Evolutionary conservation across 805 yeast species (phyloP), one percentile per base, ranked within the genome.

Genomic region (Suhomyces vadensis): DNA sequence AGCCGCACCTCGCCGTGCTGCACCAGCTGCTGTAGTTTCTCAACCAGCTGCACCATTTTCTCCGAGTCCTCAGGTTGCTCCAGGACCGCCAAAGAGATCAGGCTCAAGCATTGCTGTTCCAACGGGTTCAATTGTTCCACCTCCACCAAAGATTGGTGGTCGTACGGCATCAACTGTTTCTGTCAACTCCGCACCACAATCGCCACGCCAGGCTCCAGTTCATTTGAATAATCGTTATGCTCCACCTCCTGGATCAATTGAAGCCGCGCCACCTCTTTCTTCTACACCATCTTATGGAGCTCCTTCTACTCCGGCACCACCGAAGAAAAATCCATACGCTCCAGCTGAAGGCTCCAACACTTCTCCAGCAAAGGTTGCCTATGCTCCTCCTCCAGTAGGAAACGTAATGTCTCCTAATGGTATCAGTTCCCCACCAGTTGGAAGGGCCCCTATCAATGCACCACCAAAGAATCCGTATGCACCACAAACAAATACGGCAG

Each of bases 1-100:
- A 48, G 58, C 68, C 1, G 57, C 65, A 22, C 63, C 74, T 7
- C 75, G 76, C 41, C 68, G 75, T 29, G 67, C 75, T 23, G 74
- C 78, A 16, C 71, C 81, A 13, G 66, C 78, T 5, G 67, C 72
- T 13, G 66, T 62, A 11, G 60, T 53, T 4, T 35, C 58, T 6
- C 47, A 55, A 13, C 42, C 46, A 27, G 48, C 31, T 31, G 46
- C 45, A 44, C 42, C 54, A 4, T 47, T 49, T 17, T 17, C 43
- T 8, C 21, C 43, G 5, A 33, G 38, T 25, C 43, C 37, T 16
- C 55, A 42, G 3, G 35, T 31, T 5, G 33, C 44, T 19, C 42
- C 54, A 2, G 52, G 53, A 13, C 53, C 54, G 8, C 56, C 55
- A 14, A 44, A 35, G 21, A 35, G 41, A 13, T 14, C 33, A 4